A percentile compares a stretch with the other conserved stretches of the same genome.
Conservation (phyloP, 352 stramenopile species). For the Pythium vanterpoolii region DNA sequence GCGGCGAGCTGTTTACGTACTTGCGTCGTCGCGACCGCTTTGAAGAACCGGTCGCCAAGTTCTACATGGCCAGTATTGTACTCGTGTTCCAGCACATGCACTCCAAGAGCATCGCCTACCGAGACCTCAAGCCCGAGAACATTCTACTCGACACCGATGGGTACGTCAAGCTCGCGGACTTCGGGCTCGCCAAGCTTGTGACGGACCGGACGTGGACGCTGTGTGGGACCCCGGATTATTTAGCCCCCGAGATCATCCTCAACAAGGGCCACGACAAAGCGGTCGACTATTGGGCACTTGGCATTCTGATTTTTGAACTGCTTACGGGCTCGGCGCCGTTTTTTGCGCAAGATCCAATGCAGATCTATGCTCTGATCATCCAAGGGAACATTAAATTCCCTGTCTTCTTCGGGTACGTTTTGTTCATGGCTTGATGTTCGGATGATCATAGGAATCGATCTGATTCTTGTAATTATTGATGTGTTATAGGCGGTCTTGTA, state of each 20-base stretch:
- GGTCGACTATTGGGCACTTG: constrained; percentile 91
- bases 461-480: not conserved
- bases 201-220: constrained; percentile 86
- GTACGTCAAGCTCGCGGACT: constrained; percentile 82
- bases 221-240: constrained; percentile 91
- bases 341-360: constrained; percentile 88
- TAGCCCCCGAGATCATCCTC: constrained; percentile 91
- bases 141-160: constrained; percentile 71
- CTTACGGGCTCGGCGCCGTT: constrained; percentile 84
- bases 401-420: constrained; percentile 59
- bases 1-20: constrained; percentile 92
- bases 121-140: constrained; percentile 80
- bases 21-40: constrained; percentile 73
- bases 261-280: constrained; percentile 89
- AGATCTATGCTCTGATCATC: constrained; percentile 91
- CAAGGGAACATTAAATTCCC: constrained; percentile 87
- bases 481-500: constrained; percentile 45
- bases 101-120: constrained; percentile 86
- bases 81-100: constrained; percentile 91
- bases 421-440: not conserved
- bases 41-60: constrained; percentile 68
- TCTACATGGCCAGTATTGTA: constrained; percentile 89
- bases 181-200: constrained; percentile 90
- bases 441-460: not conserved
- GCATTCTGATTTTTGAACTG: constrained; percentile 90